A percentile compares a stretch with the other conserved stretches of the same genome.
Evolutionary conservation across 345 rosid species (phyloP).

Genomic region (Murraya paniculata): DNA sequence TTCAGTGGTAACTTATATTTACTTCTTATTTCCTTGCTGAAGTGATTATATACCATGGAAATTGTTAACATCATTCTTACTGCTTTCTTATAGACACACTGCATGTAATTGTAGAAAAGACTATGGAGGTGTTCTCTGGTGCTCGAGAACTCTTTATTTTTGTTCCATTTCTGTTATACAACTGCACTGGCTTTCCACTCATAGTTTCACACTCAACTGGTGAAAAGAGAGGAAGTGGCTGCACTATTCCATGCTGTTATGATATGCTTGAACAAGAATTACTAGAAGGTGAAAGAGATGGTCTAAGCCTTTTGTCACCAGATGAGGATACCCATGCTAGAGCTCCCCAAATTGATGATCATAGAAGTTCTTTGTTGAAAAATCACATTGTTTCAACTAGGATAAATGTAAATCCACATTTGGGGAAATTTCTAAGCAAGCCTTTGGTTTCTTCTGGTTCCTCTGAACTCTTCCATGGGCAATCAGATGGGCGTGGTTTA

Average conservation of each 20-base stretch:
- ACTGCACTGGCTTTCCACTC: slow-evolving; percentile 80
- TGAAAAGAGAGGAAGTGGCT: slow-evolving; percentile 47
- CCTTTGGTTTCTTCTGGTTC: slow-evolving; percentile 37
- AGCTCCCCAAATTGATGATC: slow-evolving; percentile 30
- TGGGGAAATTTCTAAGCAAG: slow-evolving; percentile 31
- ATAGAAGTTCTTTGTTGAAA: slow-evolving; percentile 36
- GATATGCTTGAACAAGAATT: slow-evolving; percentile 49
- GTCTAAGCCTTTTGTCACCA: slow-evolving; percentile 61
- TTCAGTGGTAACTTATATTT: slow-evolving; percentile 44
- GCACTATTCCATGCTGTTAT: slow-evolving; percentile 73
- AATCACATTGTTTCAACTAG: slow-evolving; percentile 35
- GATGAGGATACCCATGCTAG: slow-evolving; percentile 35
- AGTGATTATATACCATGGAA: slow-evolving; percentile 5
- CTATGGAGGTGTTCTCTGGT: slow-evolving; percentile 84
- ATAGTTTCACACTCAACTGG: slow-evolving; percentile 51
- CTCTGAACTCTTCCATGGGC: slow-evolving; percentile 11
- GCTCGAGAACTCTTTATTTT: slow-evolving; percentile 72
- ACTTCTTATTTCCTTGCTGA: background rate
- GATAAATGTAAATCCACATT: slow-evolving; percentile 22
- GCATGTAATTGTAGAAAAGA: slow-evolving; percentile 67
- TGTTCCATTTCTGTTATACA: slow-evolving; percentile 78
- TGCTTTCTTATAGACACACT: slow-evolving; percentile 49
- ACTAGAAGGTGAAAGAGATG: slow-evolving; percentile 50
- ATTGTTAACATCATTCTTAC: slow-evolving; percentile 17
- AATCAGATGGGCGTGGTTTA: slow-evolving; percentile 26